Percentiles rank a stretch among this genome's conserved stretches.
Evolutionary conservation across 352 stramenopile species (phyloP).

Genomic region (Pythium periplocum): DNA sequence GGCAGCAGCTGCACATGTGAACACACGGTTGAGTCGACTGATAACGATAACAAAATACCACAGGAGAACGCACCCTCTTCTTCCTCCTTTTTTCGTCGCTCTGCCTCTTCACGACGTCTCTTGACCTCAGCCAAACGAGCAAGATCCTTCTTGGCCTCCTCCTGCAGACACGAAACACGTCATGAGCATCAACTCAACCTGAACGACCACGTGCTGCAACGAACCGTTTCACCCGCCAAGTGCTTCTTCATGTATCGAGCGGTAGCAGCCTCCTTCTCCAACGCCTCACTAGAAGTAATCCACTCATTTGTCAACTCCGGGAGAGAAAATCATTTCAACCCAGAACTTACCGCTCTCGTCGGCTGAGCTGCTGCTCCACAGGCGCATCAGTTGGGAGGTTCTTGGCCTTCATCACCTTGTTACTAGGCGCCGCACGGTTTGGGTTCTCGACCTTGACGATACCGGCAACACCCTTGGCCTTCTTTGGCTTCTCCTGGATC

Average conservation of each 20-base stretch:
- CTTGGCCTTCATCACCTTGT: constrained; percentile 86
- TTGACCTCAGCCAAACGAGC: constrained; percentile 73
- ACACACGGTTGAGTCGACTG: background rate
- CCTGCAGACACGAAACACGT: constrained; percentile 18
- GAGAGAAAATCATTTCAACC: background rate
- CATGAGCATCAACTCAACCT: background rate
- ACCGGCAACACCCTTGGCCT: constrained; percentile 61
- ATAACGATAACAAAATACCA: background rate
- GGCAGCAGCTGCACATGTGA: constrained; percentile 28
- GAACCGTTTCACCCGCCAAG: constrained; percentile 74
- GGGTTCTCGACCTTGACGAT: constrained; percentile 83
- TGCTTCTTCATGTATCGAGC: constrained; percentile 83
- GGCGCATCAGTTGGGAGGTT: constrained; percentile 59
- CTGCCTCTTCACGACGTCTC: constrained; percentile 75
- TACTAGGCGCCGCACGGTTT: constrained; percentile 58
- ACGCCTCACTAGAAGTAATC: constrained; percentile 41
- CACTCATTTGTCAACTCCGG: background rate
- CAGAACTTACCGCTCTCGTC: constrained; percentile 61
- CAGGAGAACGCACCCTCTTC: constrained; percentile 42
- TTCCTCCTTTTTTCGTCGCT: constrained; percentile 75
- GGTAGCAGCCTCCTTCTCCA: constrained; percentile 76
- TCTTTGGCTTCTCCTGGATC: constrained; percentile 59
- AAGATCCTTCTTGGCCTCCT: constrained; percentile 84
- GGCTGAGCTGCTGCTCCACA: constrained; percentile 66
- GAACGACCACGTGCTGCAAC: background rate